Evolutionary conservation across 495 filamentous ascomycete species (phyloP), one percentile per base, ranked within the genome.

Genomic region (Pseudoneurospora amorphoporcata): DNA sequence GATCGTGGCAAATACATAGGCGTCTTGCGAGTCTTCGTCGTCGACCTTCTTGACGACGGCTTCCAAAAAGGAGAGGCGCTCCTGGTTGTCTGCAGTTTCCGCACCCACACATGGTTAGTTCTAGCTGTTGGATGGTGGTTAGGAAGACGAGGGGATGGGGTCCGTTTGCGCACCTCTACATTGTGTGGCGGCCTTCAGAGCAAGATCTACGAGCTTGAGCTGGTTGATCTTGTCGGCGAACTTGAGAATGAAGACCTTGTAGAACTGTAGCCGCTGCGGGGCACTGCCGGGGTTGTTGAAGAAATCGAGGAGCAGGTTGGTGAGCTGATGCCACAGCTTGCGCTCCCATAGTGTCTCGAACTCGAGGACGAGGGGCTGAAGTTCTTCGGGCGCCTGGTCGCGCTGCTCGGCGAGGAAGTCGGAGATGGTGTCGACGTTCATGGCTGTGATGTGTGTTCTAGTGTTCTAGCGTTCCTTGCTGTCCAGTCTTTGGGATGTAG

Each of bases 201-300:
- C 96, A 70, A 99, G 84, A 72, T 90, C 88, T 75, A 98, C 96
- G 71, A 98, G 92, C 86, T 97, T 97, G 58, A 98, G 89, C 84
- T 98, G 94, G 84, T 98, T 99, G 87, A 98, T 97, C 87, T 95
- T 97, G 76, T 97, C 93, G 72, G 93, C 91, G 79, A 99, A 99
- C 82, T 91, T 95, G 80, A 94, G 88, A 81, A 99, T 91, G 85
- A 99, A 99, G 77, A 88, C 90, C 82, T 95, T 92, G 87, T 94
- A 99, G 81, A 98, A 88, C 69, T 89, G 85, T 84, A 98, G 88
- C 77, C 95, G 90, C 82, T 97, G 93, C 53, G 89, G 86, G 47
- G 88, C 91, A 82, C 94, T 98, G 79, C 90, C 89, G 69, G 90
- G 87, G 79, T 90, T 80, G 73, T 91, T 89, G 87, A 98, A 99